A percentile compares a stretch with the other conserved stretches of the same genome.
phyloP scores from a whole-genome alignment of 2,329 filamentous ascomycete genomes.

The Myotisia sp. region DNA sequence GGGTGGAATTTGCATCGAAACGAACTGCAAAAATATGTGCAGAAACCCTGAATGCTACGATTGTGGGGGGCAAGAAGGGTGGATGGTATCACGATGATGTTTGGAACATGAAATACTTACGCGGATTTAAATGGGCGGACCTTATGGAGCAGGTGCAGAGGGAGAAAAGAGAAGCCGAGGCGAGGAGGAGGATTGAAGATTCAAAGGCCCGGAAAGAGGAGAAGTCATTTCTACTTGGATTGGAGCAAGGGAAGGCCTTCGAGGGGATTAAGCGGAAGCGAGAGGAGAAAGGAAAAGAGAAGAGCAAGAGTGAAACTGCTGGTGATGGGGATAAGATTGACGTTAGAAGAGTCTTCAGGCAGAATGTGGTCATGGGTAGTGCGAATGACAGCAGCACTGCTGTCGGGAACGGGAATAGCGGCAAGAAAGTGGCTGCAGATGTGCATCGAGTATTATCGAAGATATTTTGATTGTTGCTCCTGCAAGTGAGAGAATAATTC shows the following conservation, averaged over 20 bases:
- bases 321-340: slow-evolving; percentile 9
- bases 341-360: slow-evolving; percentile 26
- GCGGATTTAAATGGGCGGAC: slow-evolving; percentile 31
- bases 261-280: slow-evolving; percentile 34
- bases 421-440: slow-evolving; percentile 20
- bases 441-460: slow-evolving; percentile 32
- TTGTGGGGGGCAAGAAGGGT: slow-evolving; percentile 31
- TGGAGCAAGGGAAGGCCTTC: slow-evolving; percentile 27
- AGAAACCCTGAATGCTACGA: slow-evolving; percentile 32
- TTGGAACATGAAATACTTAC: slow-evolving; percentile 34
- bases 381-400: slow-evolving; percentile 5
- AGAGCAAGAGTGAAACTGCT: slow-evolving; percentile 13
- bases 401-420: slow-evolving; percentile 16
- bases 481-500: no score
- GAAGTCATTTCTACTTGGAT: slow-evolving; percentile 30
- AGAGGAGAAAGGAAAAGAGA: slow-evolving; percentile 25
- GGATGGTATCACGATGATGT: slow-evolving; percentile 35
- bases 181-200: slow-evolving; percentile 29
- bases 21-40: slow-evolving; percentile 32
- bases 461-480: slow-evolving; percentile 33
- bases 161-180: slow-evolving; percentile 30
- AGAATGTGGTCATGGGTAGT: slow-evolving; percentile 25
- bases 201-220: slow-evolving; percentile 30
- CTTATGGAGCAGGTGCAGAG: slow-evolving; percentile 32
- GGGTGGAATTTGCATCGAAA: slow-evolving; percentile 35